Evolutionary conservation across 371 early-diverging fungal genomes (phyloP).

Genomic region (Apophysomyces trapeziformis): DNA sequence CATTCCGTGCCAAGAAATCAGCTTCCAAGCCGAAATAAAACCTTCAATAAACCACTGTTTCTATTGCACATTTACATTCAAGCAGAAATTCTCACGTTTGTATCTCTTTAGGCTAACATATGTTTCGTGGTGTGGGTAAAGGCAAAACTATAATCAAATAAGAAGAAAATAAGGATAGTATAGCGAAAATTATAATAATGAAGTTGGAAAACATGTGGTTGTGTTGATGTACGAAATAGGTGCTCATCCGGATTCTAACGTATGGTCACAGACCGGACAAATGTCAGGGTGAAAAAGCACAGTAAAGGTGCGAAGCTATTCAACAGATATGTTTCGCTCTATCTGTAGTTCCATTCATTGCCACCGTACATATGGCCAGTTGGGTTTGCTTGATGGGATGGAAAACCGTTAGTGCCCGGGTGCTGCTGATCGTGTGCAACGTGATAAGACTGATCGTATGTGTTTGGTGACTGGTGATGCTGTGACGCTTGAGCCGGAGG

Average conservation of each 20-base stretch:
- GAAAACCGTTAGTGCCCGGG: not conserved
- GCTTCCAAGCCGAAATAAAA: not conserved
- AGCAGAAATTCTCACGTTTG: too few relatives aligned
- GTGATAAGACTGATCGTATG: not conserved
- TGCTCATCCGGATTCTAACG: not conserved
- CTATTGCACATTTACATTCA: too few relatives aligned
- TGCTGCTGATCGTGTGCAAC: not conserved
- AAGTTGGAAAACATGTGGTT: slow-evolving; percentile 1
- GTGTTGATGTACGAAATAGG: not conserved
- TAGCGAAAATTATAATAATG: slow-evolving; percentile 1
- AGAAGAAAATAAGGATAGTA: not conserved
- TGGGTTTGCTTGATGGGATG: not conserved
- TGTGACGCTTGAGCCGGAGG: slow-evolving; percentile 14
- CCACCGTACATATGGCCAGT: slow-evolving; percentile 3
- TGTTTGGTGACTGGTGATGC: slow-evolving; percentile 2
- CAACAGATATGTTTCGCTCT: not conserved
- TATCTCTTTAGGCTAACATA: too few relatives aligned
- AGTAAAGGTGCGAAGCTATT: not conserved
- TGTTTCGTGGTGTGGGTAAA: not conserved
- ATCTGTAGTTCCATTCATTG: slow-evolving; percentile 18
- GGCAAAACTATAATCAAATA: not conserved
- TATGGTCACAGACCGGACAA: not conserved
- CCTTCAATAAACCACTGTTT: too few relatives aligned
- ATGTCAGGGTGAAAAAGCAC: not conserved
- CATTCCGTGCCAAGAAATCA: slow-evolving; percentile 48